Percentiles rank a stretch among this genome's conserved stretches.
Evolutionary conservation across 345 rosid genomes (phyloP).

Genomic region (Diplotaxis tenuifolia): DNA sequence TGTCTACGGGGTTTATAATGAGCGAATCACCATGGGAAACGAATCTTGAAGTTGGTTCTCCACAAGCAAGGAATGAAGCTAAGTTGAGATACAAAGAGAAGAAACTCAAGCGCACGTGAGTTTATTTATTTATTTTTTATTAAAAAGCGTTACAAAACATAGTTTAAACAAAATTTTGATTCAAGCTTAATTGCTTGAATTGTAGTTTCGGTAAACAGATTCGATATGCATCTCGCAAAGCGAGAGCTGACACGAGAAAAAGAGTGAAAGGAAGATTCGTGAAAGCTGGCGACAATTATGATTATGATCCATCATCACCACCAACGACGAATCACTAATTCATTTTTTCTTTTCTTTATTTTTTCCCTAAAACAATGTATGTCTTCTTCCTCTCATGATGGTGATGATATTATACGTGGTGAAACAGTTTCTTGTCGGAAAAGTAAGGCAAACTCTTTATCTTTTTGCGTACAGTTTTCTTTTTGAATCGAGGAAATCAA

Average conservation of each 20-base stretch:
- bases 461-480: conserved; percentile 9
- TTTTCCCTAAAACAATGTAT: conserved; percentile 8
- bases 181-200: not conserved
- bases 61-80: conserved; percentile 72
- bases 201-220: conserved; percentile 83
- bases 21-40: conserved; percentile 83
- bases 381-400: conserved; percentile 4
- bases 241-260: conserved; percentile 90
- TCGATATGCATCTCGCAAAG: conserved; percentile 85
- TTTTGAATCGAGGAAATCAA: conserved; percentile 25
- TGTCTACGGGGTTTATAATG: conserved; percentile 53
- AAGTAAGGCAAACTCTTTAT: conserved; percentile 5
- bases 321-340: not conserved
- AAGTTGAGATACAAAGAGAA: conserved; percentile 88
- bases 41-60: conserved; percentile 52
- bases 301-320: conserved; percentile 58
- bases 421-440: conserved; percentile 22
- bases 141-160: conserved; percentile 3
- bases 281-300: conserved; percentile 82
- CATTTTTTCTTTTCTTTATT: not conserved
- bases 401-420: not conserved
- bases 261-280: conserved; percentile 94
- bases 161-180: not conserved
- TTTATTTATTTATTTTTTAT: not conserved
- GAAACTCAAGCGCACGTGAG: conserved; percentile 72